A percentile compares a stretch with the other conserved stretches of the same genome.
These are phyloP conservation scores for Alternaria gansuensis DNA, from an alignment of 2,329 filamentous ascomycete genomes.

Conservation along the genomic window DNA sequence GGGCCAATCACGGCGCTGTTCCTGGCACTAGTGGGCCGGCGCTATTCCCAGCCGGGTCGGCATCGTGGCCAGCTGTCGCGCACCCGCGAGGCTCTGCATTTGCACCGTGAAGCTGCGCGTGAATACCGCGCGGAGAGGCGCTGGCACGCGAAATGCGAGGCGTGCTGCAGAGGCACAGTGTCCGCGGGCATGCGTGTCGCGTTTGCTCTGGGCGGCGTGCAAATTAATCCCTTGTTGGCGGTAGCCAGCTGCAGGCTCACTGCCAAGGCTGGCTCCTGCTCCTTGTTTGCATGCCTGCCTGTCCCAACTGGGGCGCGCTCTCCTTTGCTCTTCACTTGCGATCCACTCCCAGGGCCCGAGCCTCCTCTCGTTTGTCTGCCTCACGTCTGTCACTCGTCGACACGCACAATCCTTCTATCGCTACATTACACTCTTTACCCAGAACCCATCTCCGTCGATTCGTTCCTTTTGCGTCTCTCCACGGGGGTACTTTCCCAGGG, in stretches of 20 bases:
- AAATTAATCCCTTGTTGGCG: background rate
- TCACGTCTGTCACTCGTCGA: constrained; percentile 31
- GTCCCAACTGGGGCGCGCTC: constrained; percentile 22
- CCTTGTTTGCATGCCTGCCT: constrained; percentile 18
- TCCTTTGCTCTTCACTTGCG: constrained; percentile 22
- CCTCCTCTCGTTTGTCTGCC: constrained; percentile 35
- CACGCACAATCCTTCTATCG: constrained; percentile 40
- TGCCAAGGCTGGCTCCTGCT: constrained; percentile 23
- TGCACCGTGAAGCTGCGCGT: background rate
- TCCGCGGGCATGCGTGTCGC: background rate
- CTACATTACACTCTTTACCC: constrained; percentile 18
- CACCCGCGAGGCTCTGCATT: background rate
- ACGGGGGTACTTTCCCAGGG: constrained; percentile 51
- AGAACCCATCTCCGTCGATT: constrained; percentile 19
- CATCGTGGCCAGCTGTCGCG: constrained; percentile 10
- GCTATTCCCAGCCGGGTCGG: constrained; percentile 4
- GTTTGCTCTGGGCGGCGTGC: background rate
- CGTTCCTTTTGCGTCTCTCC: constrained; percentile 43
- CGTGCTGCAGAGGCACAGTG: background rate
- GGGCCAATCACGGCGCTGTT: constrained; percentile 13
- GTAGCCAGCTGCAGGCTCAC: constrained; percentile 15
- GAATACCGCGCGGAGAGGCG: background rate
- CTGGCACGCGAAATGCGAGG: constrained; percentile 7
- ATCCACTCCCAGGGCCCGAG: constrained; percentile 26
- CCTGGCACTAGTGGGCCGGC: constrained; percentile 15